phyloP scores from a whole-genome alignment of 371 early-diverging fungal genomes.

The Lichtheimia hyalospora region DNA sequence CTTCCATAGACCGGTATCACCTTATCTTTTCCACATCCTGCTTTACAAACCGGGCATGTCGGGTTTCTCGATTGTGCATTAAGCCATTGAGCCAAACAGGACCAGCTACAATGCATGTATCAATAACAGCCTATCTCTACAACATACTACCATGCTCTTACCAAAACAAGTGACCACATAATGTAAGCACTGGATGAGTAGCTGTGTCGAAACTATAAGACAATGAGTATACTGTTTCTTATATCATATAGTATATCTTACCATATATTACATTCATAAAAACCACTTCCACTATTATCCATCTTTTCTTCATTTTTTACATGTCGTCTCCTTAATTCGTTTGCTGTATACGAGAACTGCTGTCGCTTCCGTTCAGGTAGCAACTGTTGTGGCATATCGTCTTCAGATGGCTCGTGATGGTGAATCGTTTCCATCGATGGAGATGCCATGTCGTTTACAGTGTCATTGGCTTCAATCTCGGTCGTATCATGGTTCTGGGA shows the following conservation, averaged over 20 bases:
- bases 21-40: constrained; percentile 74
- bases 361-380: constrained; percentile 10
- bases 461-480: too few species aligned
- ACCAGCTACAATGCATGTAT: constrained; percentile 21
- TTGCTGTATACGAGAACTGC: constrained; percentile 9
- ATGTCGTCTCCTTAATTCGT: constrained; percentile 16
- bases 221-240: not conserved
- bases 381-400: not conserved
- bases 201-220: constrained; percentile 66
- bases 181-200: constrained; percentile 67
- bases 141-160: constrained; percentile 11
- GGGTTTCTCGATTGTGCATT: constrained; percentile 31
- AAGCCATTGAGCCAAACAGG: constrained; percentile 37
- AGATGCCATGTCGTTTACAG: too few species aligned
- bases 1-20: constrained; percentile 80
- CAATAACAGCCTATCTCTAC: not conserved
- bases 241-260: constrained; percentile 4
- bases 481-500: too few species aligned
- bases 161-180: constrained; percentile 79
- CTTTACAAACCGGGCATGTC: constrained; percentile 72
- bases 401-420: not conserved
- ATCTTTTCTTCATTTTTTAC: not conserved
- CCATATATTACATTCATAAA: constrained; percentile 45
- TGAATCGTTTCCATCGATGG: too few species aligned
- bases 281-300: constrained; percentile 18